Evolutionary conservation across 1,139 yeast species (phyloP), one percentile per base, ranked within the genome.

Genomic region (Suhomyces choctaworum): DNA sequence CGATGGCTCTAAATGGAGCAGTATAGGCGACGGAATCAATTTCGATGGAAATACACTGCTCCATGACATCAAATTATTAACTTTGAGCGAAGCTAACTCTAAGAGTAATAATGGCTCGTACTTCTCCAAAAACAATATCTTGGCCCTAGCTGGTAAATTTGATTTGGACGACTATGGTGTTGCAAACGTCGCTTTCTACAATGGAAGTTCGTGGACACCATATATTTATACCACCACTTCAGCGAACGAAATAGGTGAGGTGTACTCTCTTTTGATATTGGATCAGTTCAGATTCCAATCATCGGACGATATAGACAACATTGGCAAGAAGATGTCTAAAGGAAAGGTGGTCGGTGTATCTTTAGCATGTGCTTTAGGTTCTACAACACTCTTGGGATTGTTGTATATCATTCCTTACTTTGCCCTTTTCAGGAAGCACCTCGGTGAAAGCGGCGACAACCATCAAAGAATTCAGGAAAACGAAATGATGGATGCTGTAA

Each of bases 311-410:
- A 45, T 69, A 20, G 47, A 42, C 29, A 44, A 38, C 11, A 42
- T 38, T 16, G 42, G 48, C 9, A 52, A 50, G 14, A 41, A 48
- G 3, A 48, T 70, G 42, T 65, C 72, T 3, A 50, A 46, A 19
- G 97, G 97, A 1, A 87, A 81, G 55, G 89, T 90, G 13, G 95
- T 89, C 6, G 82, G 96, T 21, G 79, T 92, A 24, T 83, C 96
- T 0, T 72, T 89, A 39, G 97, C 97, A 0, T 76, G 92, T 52
- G 90, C 97, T 0, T 59, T 92, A 26, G 96, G 92, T 1, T 78
- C 96, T 2, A 77, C 90, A 30, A 66, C 82, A 8, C 55, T 86
- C 1, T 58, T 90, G 34, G 84, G 92, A 17, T 63, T 78, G 17
- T 56, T 79, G 27, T 89, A 85, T 40, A 66, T 83, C 10, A 56